Conservation (phyloP, 2,329 filamentous ascomycete species). For the Trichoderma simmonsii region DNA sequence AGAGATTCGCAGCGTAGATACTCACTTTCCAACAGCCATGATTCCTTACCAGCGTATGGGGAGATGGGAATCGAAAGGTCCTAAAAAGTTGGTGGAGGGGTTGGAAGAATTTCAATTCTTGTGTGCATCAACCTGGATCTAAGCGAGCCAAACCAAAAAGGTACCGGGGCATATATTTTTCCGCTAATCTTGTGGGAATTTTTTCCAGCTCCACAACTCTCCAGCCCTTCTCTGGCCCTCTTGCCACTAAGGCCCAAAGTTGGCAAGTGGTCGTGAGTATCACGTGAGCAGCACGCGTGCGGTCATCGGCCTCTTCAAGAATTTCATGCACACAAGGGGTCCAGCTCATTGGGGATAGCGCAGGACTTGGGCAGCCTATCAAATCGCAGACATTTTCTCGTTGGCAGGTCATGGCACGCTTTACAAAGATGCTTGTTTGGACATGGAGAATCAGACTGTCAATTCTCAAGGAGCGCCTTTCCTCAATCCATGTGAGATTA, state of each 20-base stretch:
- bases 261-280: background rate
- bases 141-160: slow-evolving; percentile 34
- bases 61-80: slow-evolving; percentile 43
- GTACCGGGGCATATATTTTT: slow-evolving; percentile 19
- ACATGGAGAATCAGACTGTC: background rate
- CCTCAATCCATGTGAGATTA: background rate
- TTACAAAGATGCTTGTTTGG: background rate
- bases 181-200: slow-evolving; percentile 14
- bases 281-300: background rate
- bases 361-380: background rate
- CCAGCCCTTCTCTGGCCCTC: slow-evolving; percentile 5
- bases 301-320: background rate
- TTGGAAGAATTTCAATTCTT: slow-evolving; percentile 41
- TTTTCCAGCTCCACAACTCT: background rate
- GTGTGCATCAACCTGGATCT: slow-evolving; percentile 40
- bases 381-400: background rate
- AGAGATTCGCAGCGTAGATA: slow-evolving; percentile 18
- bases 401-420: background rate
- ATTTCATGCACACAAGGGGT: background rate
- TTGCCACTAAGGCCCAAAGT: background rate
- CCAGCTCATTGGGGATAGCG: background rate
- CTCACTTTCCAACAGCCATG: slow-evolving; percentile 62
- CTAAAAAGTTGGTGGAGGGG: slow-evolving; percentile 41
- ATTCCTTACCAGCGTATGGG: slow-evolving; percentile 50
- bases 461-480: background rate